A percentile compares a stretch with the other conserved stretches of the same genome.
Evolutionary conservation across 805 yeast genomes (phyloP).

Genomic region (Lachancea sp.): DNA sequence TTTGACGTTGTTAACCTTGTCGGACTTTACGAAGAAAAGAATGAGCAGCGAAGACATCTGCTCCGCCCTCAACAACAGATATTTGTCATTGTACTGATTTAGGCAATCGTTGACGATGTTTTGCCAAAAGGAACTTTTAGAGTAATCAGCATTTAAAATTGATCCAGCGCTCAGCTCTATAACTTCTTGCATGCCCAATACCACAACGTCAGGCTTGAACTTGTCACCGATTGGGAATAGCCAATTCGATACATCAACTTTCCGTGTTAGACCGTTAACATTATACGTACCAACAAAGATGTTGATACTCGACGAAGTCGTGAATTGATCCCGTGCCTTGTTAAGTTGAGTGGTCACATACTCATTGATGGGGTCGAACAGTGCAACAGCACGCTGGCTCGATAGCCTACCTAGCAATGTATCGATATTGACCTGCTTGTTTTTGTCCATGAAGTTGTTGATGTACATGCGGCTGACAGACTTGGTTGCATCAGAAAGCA

Average conservation of each 20-base stretch:
- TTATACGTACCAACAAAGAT: conserved; percentile 83
- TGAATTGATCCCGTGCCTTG: conserved; percentile 41
- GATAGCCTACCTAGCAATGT: conserved; percentile 74
- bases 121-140: conserved; percentile 77
- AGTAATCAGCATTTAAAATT: conserved; percentile 77
- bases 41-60: conserved; percentile 65
- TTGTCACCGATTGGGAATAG: conserved; percentile 64
- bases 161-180: conserved; percentile 91
- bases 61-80: conserved; percentile 65
- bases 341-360: conserved; percentile 61
- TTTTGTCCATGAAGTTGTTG: conserved; percentile 89
- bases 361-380: conserved; percentile 86
- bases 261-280: conserved; percentile 63
- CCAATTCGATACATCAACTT: conserved; percentile 65
- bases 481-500: conserved; percentile 93
- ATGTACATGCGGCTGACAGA: conserved; percentile 93
- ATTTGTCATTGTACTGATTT: conserved; percentile 47
- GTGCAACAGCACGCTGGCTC: conserved; percentile 59
- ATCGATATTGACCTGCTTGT: conserved; percentile 86
- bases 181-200: conserved; percentile 91
- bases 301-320: conserved; percentile 51
- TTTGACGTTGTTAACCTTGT: conserved; percentile 47
- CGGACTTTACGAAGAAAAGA: conserved; percentile 53
- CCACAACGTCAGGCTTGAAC: conserved; percentile 66
- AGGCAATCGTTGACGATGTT: conserved; percentile 54